A percentile compares a stretch with the other conserved stretches of the same genome.
Conservation (phyloP, 805 yeast species). For the Candida stauntonica region DNA sequence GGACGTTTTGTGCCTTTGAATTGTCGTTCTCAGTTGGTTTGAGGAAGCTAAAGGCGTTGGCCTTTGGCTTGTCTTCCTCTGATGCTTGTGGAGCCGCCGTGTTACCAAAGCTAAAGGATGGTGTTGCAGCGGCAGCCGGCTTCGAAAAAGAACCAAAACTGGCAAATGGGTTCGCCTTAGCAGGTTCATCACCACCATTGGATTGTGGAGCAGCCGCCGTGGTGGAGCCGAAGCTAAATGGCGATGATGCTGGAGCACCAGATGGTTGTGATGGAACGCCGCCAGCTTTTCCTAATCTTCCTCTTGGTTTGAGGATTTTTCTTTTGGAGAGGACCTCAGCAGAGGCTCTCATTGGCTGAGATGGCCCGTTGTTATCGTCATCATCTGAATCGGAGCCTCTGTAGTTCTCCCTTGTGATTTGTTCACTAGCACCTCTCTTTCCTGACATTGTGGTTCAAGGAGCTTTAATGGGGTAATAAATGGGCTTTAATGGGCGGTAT, state of each 20-base stretch:
- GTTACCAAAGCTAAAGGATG: conserved; percentile 12
- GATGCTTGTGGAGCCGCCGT: too few species aligned
- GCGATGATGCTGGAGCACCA: too few species aligned
- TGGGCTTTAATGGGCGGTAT: too few species aligned
- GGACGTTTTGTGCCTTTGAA: conserved; percentile 6
- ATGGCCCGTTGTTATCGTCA: conserved; percentile 36
- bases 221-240: too few species aligned
- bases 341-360: conserved; percentile 45
- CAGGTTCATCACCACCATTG: conserved; percentile 4
- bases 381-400: conserved; percentile 28
- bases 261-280: background rate
- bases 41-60: conserved; percentile 12
- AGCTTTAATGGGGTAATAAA: too few species aligned
- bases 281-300: conserved; percentile 30
- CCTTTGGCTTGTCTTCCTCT: conserved; percentile 8
- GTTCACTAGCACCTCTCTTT: conserved; percentile 65
- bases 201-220: conserved; percentile 9
- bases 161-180: conserved; percentile 9
- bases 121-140: conserved; percentile 8
- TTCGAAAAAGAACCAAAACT: conserved; percentile 13
- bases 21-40: conserved; percentile 3
- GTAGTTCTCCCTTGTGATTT: conserved; percentile 52
- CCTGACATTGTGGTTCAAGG: conserved; percentile 52
- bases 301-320: conserved; percentile 59
- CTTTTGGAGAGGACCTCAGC: conserved; percentile 60